These are phyloP conservation scores for Speleostelium caveatum DNA, from an alignment of 78 protist species.

Conservation along the genomic window DNA sequence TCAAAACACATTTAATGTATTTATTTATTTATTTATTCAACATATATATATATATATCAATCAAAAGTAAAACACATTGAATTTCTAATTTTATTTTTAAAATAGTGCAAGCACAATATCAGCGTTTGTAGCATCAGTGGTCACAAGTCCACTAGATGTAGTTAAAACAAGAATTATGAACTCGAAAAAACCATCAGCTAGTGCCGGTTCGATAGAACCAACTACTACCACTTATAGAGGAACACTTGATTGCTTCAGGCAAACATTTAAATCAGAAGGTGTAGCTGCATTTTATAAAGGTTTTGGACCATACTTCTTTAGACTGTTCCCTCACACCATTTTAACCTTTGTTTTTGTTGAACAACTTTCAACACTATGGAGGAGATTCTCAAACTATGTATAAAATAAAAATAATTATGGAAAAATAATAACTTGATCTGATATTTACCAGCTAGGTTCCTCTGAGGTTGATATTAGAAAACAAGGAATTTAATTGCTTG, in stretches of 20 bases:
- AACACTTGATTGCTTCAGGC: constrained; percentile 43
- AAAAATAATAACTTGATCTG: too few species aligned
- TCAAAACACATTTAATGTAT: constrained; percentile 58
- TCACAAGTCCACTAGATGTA: constrained; percentile 79
- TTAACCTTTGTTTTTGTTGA: constrained; percentile 84
- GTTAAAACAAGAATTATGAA: constrained; percentile 81
- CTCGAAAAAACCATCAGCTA: constrained; percentile 6
- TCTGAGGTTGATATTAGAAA: too few species aligned
- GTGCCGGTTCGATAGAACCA: background rate
- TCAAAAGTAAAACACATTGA: background rate
- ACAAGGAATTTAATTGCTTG: too few species aligned
- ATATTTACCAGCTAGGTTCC: too few species aligned
- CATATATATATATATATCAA: background rate
- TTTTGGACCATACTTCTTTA: constrained; percentile 84
- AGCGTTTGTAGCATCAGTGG: constrained; percentile 80
- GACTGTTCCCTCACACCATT: constrained; percentile 89
- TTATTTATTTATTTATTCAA: background rate
- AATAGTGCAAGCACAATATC: constrained; percentile 75
- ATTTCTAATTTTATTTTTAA: background rate
- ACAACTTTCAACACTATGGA: constrained; percentile 59
- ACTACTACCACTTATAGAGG: constrained; percentile 24
- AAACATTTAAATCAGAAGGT: constrained; percentile 84
- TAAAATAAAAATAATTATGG: constrained; percentile 1
- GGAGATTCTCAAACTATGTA: constrained; percentile 2
- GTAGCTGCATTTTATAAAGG: constrained; percentile 87